Base-by-base conservation (phyloP, 306 rosid genomes). In the Trichosanthes cucumerina region DNA sequence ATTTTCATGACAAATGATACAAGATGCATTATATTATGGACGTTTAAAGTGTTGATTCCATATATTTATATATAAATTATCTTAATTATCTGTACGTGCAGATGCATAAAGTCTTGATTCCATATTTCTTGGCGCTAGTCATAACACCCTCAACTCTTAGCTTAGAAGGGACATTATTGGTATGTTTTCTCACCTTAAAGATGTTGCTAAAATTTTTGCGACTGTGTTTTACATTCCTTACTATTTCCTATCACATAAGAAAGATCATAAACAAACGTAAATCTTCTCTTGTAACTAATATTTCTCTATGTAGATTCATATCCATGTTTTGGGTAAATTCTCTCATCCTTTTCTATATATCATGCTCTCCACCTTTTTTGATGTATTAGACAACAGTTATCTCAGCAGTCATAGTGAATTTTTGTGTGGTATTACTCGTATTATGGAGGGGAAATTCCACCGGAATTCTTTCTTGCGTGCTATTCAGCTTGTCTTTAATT, bases 101-200 rank as follows among this genome's bases (percentile, higher is more conserved):
- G 97, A 94, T 92, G 97, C 96, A 92, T 80, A 90, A 54, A 69
- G 93, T 94, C 82, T 81, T 92, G 84, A 82, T 90, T 80, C 98
- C 98, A 69, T 94, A 76, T 87, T 89, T 92, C 26, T 50, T 94
- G 76, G 95, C 91, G 44, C 60, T 94, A 75, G 86, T 82, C 82
- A 85, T 89, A 79, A 94, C 96, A 1, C 97, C 98, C 62, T 80
- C 97, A 13, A 88, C 96, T 77, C 91, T 78, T 87, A 52, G 97
- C 89, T 91, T 94, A 26, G 98, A 94, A 84, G 98, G 98, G 69
- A 92, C 97, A 12, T 81, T 94, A 86, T 88, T 94, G 98, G 98
- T 94, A 88, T 56, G 87, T 77, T 76, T 80, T 53, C 85, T 75
- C 39, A 15, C 18, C 21, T 44, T 71, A 46, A 58, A 23, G 23